Conservation (phyloP, 257 asterid species). For the Solanum bukasovii region DNA sequence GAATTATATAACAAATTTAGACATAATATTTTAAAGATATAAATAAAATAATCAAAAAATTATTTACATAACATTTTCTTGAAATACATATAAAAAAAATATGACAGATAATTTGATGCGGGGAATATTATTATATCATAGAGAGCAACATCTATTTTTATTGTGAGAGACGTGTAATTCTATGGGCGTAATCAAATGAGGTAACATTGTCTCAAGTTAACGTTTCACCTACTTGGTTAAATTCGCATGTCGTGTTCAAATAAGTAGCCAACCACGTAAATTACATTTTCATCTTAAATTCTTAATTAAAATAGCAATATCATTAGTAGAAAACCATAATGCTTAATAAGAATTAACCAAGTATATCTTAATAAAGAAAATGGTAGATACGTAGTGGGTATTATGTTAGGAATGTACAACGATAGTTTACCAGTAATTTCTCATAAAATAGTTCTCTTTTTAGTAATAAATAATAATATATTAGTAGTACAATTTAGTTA, state of each 20-base stretch:
- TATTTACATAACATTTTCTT: no score
- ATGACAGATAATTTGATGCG: background rate
- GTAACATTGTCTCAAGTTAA: background rate
- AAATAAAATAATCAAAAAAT: background rate
- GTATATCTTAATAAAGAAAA: background rate
- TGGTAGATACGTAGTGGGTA: background rate
- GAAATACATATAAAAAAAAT: no score
- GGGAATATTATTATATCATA: background rate
- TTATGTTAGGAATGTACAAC: background rate
- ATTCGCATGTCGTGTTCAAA: background rate
- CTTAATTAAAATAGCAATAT: background rate
- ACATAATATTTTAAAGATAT: background rate
- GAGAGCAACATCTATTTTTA: background rate
- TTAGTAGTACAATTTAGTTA: background rate
- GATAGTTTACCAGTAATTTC: conserved; percentile 3
- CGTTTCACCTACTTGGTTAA: background rate
- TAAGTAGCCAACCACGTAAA: background rate
- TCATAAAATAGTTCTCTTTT: background rate
- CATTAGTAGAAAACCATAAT: background rate
- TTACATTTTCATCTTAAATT: background rate
- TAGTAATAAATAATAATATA: background rate
- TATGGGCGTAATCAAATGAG: background rate
- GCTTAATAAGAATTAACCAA: background rate
- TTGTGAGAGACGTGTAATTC: background rate
- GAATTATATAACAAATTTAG: background rate